Conservation (phyloP, 78 protist genomes). For the slime mould (Dictyostelium discoideum) region DNA sequence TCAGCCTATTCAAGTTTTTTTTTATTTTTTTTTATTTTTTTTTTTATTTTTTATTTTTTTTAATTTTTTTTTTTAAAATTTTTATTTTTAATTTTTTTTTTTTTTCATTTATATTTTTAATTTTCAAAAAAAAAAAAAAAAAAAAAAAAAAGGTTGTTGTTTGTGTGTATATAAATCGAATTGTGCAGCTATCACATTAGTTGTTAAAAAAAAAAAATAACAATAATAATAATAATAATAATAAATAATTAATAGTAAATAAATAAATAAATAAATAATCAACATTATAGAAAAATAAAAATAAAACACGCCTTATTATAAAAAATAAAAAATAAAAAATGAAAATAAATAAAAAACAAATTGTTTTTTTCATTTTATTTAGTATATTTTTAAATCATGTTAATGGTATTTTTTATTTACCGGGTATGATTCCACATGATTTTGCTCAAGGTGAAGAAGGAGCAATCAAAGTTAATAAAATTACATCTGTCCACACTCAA, state of each 20-base stretch:
- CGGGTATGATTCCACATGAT: slow-evolving; percentile 81
- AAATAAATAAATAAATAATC: too few species aligned
- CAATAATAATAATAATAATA: too few species aligned
- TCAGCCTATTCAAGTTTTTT: neutral
- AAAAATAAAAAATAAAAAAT: neutral
- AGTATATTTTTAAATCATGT: neutral
- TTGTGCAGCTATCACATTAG: neutral
- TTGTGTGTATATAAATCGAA: neutral
- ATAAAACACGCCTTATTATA: too few species aligned
- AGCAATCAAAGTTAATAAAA: slow-evolving; percentile 61
- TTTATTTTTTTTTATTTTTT: neutral
- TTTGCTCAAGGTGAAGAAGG: slow-evolving; percentile 33
- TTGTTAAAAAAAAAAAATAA: too few species aligned
- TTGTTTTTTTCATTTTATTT: neutral
- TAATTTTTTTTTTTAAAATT: neutral
- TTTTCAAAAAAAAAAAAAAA: neutral
- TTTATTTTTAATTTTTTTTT: neutral
- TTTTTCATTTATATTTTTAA: neutral
- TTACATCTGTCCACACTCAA: slow-evolving; percentile 82
- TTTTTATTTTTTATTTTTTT: neutral
- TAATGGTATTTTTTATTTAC: slow-evolving; percentile 63
- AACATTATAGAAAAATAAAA: too few species aligned
- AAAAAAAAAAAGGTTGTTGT: neutral
- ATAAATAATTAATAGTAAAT: too few species aligned
- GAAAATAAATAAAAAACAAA: neutral